Evolutionary conservation across 768 basidiomycete genomes (phyloP).

Genomic region (Lactarius vividus): DNA sequence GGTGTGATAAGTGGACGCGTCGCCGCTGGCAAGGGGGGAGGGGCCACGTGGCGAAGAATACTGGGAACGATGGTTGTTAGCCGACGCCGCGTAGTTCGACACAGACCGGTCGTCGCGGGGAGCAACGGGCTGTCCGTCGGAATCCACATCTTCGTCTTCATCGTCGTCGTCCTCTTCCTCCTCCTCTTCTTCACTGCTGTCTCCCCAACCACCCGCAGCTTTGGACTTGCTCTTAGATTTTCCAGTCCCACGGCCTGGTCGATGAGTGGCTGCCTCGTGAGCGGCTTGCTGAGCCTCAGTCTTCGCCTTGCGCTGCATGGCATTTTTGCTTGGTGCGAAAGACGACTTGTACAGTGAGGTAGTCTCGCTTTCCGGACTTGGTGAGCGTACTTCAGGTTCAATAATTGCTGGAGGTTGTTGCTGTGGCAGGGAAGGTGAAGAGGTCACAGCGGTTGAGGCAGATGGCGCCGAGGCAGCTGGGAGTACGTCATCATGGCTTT

Average conservation of each 20-base stretch:
- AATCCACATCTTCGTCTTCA: constrained; percentile 63
- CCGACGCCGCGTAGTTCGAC: constrained; percentile 23
- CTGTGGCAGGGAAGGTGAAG: constrained; percentile 35
- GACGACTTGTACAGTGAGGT: constrained; percentile 67
- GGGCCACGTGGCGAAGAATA: constrained; percentile 20
- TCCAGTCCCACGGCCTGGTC: constrained; percentile 60
- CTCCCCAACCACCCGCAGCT: constrained; percentile 48
- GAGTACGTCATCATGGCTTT: constrained; percentile 42
- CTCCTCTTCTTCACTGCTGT: constrained; percentile 73
- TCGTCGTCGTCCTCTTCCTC: constrained; percentile 70
- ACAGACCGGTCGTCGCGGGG: constrained; percentile 25
- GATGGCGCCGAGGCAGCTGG: constrained; percentile 28
- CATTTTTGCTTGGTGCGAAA: constrained; percentile 82
- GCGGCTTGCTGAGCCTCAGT: constrained; percentile 82
- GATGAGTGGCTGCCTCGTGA: constrained; percentile 70
- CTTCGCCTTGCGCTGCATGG: constrained; percentile 81
- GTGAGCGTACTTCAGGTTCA: constrained; percentile 33
- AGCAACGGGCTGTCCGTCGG: constrained; percentile 46
- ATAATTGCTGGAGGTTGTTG: constrained; percentile 32
- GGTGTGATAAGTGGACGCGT: constrained; percentile 9
- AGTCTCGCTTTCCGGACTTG: constrained; percentile 28
- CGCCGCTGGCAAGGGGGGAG: constrained; percentile 19
- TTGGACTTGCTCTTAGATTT: constrained; percentile 43
- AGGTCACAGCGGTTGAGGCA: constrained; percentile 30
- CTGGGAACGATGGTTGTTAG: constrained; percentile 20